Evolutionary conservation across 768 basidiomycete species (phyloP).

Genomic region (Kwoniella mangroviensis): DNA sequence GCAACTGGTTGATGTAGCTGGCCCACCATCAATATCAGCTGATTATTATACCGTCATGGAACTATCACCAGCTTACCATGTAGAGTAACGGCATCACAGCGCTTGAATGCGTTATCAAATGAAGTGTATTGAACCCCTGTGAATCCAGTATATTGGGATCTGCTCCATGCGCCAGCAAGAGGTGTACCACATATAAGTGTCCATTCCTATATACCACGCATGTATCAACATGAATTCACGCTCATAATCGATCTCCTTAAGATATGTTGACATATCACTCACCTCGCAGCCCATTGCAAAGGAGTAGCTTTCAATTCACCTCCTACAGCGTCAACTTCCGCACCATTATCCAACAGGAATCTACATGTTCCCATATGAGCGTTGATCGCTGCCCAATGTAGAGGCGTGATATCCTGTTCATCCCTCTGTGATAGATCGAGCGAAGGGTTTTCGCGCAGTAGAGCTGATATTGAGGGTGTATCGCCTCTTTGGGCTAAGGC

Average conservation of each 20-base stretch:
- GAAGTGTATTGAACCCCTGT: slow-evolving; percentile 94
- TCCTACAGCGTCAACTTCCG: slow-evolving; percentile 90
- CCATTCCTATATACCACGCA: slow-evolving; percentile 68
- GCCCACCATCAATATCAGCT: slow-evolving; percentile 59
- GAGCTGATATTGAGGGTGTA: slow-evolving; percentile 28
- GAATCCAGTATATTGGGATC: slow-evolving; percentile 89
- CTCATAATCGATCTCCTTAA: no score
- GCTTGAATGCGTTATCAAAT: slow-evolving; percentile 92
- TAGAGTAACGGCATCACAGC: slow-evolving; percentile 87
- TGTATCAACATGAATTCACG: no score
- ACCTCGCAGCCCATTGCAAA: slow-evolving; percentile 92
- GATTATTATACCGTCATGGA: not conserved
- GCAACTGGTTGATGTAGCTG: slow-evolving; percentile 90
- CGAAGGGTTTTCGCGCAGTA: slow-evolving; percentile 26
- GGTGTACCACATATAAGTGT: slow-evolving; percentile 91
- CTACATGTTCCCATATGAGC: slow-evolving; percentile 88
- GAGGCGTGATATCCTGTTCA: slow-evolving; percentile 86
- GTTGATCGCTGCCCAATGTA: slow-evolving; percentile 99
- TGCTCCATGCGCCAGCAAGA: slow-evolving; percentile 84
- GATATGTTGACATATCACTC: no score
- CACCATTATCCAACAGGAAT: slow-evolving; percentile 86
- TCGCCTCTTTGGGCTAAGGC: slow-evolving; percentile 84
- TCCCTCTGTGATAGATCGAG: slow-evolving; percentile 62
- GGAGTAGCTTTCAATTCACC: slow-evolving; percentile 94
- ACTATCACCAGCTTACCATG: slow-evolving; percentile 39